Evolutionary conservation across 495 filamentous ascomycete species (phyloP), one percentile per base, ranked within the genome.

Genomic region (Corynascus novoguineensis): DNA sequence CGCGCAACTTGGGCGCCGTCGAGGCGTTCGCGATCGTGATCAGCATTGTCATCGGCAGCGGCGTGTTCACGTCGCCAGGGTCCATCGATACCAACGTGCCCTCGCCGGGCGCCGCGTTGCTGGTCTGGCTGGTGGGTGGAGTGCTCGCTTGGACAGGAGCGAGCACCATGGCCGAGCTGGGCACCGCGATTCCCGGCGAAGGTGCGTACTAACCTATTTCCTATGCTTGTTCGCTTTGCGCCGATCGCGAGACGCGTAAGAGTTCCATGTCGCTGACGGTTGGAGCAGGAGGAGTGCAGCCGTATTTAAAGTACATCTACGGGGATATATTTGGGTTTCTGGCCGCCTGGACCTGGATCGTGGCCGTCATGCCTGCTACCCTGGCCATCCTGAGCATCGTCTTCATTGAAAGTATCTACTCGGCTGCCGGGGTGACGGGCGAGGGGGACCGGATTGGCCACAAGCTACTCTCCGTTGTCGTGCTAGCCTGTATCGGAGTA

Each of bases 281-380:
- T n/a, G 3, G 9, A 3, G n/a, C 44, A 75, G 74, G 78, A 8
- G 80, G 79, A 5, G 72, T 82, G 14, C 80, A 83, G 63, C 76
- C 74, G 1, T 82, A 77, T 56, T 72, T 84, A 5, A 72, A 73
- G 52, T 73, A 81, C 66, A 77, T 80, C 22, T 84, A 74, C 55
- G 81, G 81, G 1, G 79, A 83, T 48, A 60, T 77, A 0, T 72
- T 78, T 59, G 81, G 76, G 19, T 82, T 81, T 59, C 56, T 82
- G 14, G 74, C 75, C 0, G 78, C 78, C 0, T 84, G 81, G 81
- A 80, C 75, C 0, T 83, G 80, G 81, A 74, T 83, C 44, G 75
- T 79, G 1, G 78, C 76, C 14, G 75, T 81, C 12, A 83, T 79
- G 76, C 81, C 81, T 2, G 75, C 78, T 0, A 78, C 81, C 0